Evolutionary conservation across 768 basidiomycete genomes (phyloP).

Genomic region (Hygrophorus pudorinus): DNA sequence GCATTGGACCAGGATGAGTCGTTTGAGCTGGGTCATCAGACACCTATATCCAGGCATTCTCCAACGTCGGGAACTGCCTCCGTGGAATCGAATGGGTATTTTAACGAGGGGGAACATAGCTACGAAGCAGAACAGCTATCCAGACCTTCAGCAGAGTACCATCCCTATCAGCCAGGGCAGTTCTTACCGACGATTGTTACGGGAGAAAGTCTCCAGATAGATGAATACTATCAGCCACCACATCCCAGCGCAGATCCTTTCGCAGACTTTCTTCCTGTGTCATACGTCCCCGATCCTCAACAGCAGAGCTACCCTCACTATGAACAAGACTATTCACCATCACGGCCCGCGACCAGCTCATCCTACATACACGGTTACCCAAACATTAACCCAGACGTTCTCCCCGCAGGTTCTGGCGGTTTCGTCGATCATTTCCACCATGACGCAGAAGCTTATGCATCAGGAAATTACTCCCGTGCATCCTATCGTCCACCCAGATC

Average conservation of each 20-base stretch:
- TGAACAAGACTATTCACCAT: slow-evolving; percentile 22
- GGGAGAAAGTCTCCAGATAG: slow-evolving; percentile 52
- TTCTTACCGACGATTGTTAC: slow-evolving; percentile 52
- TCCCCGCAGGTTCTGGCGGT: slow-evolving; percentile 23
- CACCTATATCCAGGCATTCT: not conserved
- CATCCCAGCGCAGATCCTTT: slow-evolving; percentile 19
- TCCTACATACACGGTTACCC: slow-evolving; percentile 24
- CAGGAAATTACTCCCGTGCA: slow-evolving; percentile 43
- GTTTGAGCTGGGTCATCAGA: slow-evolving; percentile 2
- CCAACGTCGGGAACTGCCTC: slow-evolving; percentile 1
- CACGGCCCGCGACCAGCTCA: slow-evolving; percentile 19
- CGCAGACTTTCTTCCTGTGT: slow-evolving; percentile 16
- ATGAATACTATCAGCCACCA: slow-evolving; percentile 16
- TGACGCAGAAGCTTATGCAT: slow-evolving; percentile 62
- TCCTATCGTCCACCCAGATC: slow-evolving; percentile 47
- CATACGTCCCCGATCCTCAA: slow-evolving; percentile 13
- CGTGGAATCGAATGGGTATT: no score
- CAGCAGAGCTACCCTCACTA: slow-evolving; percentile 2
- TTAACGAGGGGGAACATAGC: slow-evolving; percentile 8
- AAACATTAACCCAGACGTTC: slow-evolving; percentile 19
- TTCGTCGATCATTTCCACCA: slow-evolving; percentile 49
- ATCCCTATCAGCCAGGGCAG: slow-evolving; percentile 53
- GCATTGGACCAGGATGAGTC: no score
- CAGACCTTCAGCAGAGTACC: slow-evolving; percentile 17
- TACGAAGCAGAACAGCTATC: slow-evolving; percentile 8